These are phyloP conservation scores for Garcileccinum viscosum DNA, from an alignment of 1,284 basidiomycete species.

Conservation along the genomic window DNA sequence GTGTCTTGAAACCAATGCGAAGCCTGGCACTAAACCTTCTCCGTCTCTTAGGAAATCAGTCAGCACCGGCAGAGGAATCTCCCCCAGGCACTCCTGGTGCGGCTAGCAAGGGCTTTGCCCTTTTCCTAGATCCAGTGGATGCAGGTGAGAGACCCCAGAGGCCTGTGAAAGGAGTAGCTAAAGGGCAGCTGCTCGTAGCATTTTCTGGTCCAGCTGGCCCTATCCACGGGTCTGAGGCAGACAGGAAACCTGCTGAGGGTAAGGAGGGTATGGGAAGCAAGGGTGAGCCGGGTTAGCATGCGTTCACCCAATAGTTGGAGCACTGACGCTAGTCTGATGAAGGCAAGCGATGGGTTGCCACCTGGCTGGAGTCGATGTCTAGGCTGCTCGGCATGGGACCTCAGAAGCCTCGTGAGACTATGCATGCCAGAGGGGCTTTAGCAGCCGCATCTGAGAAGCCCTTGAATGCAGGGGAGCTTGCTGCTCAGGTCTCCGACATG, in stretches of 20 bases:
- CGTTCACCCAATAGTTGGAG: neutral
- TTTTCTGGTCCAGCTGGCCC: neutral
- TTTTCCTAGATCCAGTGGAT: neutral
- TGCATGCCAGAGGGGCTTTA: neutral
- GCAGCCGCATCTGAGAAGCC: neutral
- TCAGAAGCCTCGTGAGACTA: neutral
- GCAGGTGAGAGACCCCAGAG: neutral
- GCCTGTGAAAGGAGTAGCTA: neutral
- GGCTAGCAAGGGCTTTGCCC: neutral
- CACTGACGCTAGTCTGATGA: neutral
- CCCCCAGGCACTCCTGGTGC: neutral
- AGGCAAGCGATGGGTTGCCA: neutral
- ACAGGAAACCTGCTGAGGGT: neutral
- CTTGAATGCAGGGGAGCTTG: neutral
- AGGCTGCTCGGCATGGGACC: constrained; percentile 7
- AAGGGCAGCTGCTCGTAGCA: neutral
- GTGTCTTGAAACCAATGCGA: neutral
- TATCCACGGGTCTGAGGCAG: neutral
- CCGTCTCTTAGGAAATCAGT: neutral
- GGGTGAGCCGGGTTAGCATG: neutral
- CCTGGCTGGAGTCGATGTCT: too few relatives aligned
- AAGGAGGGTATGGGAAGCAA: neutral
- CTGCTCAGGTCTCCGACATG: neutral
- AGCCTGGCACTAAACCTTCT: neutral
- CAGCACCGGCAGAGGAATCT: neutral